Conservation (phyloP, 2,329 filamentous ascomycete species). For the Lachnellula suecica region DNA sequence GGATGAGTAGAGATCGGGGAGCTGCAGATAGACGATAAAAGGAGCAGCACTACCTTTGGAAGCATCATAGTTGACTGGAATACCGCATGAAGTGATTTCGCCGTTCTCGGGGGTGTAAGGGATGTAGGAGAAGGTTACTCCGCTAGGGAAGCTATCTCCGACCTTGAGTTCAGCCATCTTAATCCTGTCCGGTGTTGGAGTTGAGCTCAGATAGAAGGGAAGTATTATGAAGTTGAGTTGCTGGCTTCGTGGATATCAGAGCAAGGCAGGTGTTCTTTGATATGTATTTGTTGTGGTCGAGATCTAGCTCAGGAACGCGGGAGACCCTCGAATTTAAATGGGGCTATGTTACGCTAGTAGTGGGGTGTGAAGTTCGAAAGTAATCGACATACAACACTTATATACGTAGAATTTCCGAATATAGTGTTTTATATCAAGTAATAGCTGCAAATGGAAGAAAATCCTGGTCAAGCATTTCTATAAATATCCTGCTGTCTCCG, state of each 20-base stretch:
- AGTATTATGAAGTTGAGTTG: not conserved
- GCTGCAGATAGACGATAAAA: not conserved
- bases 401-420: conserved; percentile 57
- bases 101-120: conserved; percentile 69
- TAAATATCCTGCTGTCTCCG: too few relatives aligned
- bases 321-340: conserved; percentile 4
- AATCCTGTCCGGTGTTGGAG: not conserved
- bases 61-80: conserved; percentile 76
- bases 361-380: conserved; percentile 31
- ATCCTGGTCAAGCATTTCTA: not conserved
- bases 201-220: not conserved
- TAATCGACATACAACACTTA: conserved; percentile 65
- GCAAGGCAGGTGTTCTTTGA: not conserved
- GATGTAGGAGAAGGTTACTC: conserved; percentile 81
- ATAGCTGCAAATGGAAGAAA: not conserved
- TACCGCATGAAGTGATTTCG: conserved; percentile 73
- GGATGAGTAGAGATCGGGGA: not conserved
- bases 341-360: conserved; percentile 15
- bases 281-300: not conserved
- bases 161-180: conserved; percentile 44
- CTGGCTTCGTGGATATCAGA: conserved; percentile 2
- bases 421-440: not conserved
- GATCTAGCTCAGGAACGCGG: not conserved
- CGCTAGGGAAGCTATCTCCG: conserved; percentile 81
- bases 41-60: conserved; percentile 57